Evolutionary conservation across 768 basidiomycete species (phyloP).

Genomic region (Xerocomellus dryophilus): DNA sequence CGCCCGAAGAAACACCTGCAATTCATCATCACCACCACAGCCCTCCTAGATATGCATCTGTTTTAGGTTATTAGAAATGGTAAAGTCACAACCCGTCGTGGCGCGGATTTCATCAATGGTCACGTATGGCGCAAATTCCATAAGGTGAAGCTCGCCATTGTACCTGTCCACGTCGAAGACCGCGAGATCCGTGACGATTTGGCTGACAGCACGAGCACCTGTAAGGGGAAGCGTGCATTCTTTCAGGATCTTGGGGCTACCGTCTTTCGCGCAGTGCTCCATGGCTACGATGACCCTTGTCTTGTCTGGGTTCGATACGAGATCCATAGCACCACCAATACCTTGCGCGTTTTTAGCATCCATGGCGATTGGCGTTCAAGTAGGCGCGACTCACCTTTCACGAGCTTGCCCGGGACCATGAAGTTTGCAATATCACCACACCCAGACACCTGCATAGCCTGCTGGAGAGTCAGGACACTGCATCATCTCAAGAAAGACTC

Average conservation of each 20-base stretch:
- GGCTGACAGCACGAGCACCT: conserved; percentile 80
- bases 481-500: conserved; percentile 38
- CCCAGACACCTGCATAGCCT: conserved; percentile 92
- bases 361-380: neutral
- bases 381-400: conserved; percentile 52
- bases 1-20: neutral
- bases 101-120: conserved; percentile 74
- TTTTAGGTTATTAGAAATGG: conserved; percentile 49
- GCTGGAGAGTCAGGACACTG: conserved; percentile 1
- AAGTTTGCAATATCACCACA: conserved; percentile 93
- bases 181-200: conserved; percentile 86
- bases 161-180: conserved; percentile 83
- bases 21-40: conserved; percentile 2
- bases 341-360: conserved; percentile 49
- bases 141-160: conserved; percentile 64
- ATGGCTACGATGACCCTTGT: conserved; percentile 86
- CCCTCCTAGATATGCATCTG: conserved; percentile 32
- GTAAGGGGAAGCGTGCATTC: conserved; percentile 82
- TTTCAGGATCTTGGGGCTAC: conserved; percentile 79
- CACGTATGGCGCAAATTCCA: conserved; percentile 75
- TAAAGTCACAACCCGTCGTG: conserved; percentile 81
- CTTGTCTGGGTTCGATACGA: conserved; percentile 90
- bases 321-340: conserved; percentile 93
- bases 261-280: conserved; percentile 88
- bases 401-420: conserved; percentile 93